Conservation (phyloP, 106 monocot species). For the Iris macrosiphon region DNA sequence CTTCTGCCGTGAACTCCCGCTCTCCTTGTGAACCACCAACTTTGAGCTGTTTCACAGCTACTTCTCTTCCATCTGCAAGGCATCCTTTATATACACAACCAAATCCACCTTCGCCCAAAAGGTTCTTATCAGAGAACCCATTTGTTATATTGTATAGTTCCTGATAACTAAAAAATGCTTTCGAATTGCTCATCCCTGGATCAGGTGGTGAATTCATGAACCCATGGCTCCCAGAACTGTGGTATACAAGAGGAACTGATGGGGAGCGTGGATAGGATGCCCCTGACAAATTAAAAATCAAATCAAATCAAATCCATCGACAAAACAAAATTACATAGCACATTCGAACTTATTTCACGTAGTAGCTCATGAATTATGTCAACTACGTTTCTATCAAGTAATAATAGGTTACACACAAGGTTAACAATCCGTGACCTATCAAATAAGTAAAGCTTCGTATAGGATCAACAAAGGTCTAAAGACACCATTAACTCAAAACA, state of each 20-base stretch:
- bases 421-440: background rate
- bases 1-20: constrained; percentile 72
- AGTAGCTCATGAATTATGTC: background rate
- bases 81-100: constrained; percentile 76
- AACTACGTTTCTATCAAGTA: background rate
- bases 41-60: constrained; percentile 82
- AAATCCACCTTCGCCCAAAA: constrained; percentile 84
- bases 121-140: constrained; percentile 57
- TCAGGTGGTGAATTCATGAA: constrained; percentile 24
- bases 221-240: constrained; percentile 14
- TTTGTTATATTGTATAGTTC: constrained; percentile 49
- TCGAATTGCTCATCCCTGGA: constrained; percentile 37
- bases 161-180: constrained; percentile 57
- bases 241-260: constrained; percentile 20
- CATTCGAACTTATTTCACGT: background rate
- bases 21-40: constrained; percentile 58
- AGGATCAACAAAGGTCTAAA: background rate
- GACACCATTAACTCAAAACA: background rate
- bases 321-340: background rate
- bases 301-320: background rate
- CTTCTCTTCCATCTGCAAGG: constrained; percentile 60
- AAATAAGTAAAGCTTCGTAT: no score
- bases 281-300: constrained; percentile 12
- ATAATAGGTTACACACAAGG: background rate
- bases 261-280: constrained; percentile 19